A percentile compares a stretch with the other conserved stretches of the same genome.
Evolutionary conservation across 2,329 filamentous ascomycete species (phyloP).

Genomic region (Pezicula rhizophila): DNA sequence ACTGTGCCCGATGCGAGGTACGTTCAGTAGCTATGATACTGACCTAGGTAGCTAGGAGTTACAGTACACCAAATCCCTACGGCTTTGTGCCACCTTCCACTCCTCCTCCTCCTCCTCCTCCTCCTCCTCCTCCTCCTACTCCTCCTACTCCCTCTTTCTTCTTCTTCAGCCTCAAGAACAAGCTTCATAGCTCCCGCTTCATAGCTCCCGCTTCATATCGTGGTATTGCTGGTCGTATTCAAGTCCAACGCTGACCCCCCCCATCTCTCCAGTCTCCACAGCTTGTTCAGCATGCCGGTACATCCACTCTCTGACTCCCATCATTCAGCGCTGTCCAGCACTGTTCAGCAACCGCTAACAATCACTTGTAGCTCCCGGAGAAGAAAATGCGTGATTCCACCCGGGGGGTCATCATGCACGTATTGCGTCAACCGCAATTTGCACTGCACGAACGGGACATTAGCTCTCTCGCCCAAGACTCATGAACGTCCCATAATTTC

Average conservation of each 20-base stretch:
- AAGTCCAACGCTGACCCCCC: too few species aligned
- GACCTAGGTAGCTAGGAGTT: too few species aligned
- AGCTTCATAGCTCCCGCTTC: too few species aligned
- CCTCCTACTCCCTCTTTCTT: neutral
- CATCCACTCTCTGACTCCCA: neutral
- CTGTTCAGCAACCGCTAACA: too few species aligned
- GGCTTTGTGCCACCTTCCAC: too few species aligned
- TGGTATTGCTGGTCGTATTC: neutral
- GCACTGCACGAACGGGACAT: neutral
- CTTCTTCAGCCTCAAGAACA: neutral
- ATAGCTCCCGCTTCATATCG: neutral
- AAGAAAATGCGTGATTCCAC: conserved; percentile 4
- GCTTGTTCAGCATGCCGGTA: conserved; percentile 5
- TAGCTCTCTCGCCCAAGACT: neutral
- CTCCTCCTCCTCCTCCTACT: too few species aligned
- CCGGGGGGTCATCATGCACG: neutral
- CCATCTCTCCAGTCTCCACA: neutral
- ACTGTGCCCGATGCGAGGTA: too few species aligned
- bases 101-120: too few species aligned
- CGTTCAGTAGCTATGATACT: too few species aligned
- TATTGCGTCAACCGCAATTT: conserved; percentile 2
- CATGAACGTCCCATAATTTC: neutral
- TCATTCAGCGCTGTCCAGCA: neutral
- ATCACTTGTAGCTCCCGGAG: conserved; percentile 1
- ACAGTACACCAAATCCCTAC: too few species aligned